phyloP scores from a whole-genome alignment of 139 green algal genomes.

The Volvox reticuliferus region DNA sequence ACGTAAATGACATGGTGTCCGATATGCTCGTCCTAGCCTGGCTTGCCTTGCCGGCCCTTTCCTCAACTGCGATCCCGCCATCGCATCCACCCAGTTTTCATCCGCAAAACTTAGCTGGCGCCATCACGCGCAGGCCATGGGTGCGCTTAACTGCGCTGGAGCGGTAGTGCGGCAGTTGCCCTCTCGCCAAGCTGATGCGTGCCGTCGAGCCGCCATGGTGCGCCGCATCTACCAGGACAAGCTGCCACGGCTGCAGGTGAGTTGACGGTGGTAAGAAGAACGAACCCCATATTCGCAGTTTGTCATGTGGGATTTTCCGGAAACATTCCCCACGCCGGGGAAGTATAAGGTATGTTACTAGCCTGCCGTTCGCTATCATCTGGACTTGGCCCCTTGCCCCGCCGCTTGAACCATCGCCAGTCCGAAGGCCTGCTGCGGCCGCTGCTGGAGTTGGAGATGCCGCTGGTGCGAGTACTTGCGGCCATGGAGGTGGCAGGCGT shows the following conservation, averaged over 20 bases:
- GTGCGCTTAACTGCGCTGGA: constrained; percentile 29
- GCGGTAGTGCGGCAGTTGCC: constrained; percentile 26
- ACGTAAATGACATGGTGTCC: no score
- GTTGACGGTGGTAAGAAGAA: background rate
- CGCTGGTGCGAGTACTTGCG: constrained; percentile 77
- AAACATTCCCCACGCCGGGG: no score
- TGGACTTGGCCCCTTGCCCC: background rate
- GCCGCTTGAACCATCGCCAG: background rate
- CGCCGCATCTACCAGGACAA: constrained; percentile 38
- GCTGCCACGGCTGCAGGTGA: constrained; percentile 42
- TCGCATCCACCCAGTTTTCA: no score
- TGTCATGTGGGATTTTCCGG: no score
- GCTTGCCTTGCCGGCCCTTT: no score
- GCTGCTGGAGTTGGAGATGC: constrained; percentile 73
- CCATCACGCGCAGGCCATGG: constrained; percentile 13
- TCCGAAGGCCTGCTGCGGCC: constrained; percentile 12
- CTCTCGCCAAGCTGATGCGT: constrained; percentile 44
- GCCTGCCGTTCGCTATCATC: background rate
- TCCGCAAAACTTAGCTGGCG: no score
- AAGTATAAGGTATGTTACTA: no score
- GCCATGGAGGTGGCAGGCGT: constrained; percentile 79
- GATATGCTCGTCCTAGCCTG: no score
- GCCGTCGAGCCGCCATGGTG: constrained; percentile 33
- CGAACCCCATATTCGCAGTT: no score
- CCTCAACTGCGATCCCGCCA: no score